Conservation (phyloP, 495 filamentous ascomycete species). For the Neurospora tetrasperma region DNA sequence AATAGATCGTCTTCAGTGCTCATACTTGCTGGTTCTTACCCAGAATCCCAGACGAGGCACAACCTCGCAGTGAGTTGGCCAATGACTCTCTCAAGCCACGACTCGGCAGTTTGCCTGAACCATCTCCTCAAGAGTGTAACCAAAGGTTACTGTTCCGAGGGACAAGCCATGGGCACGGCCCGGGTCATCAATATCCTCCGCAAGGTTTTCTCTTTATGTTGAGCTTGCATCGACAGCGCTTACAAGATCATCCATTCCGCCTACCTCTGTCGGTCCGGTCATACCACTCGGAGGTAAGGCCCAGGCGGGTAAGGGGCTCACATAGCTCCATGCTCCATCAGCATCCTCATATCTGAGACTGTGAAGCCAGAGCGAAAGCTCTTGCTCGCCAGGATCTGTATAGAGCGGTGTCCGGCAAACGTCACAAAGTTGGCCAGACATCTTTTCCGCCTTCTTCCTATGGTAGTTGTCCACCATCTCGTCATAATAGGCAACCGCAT, state of each 20-base stretch:
- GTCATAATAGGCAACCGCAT: conserved; percentile 87
- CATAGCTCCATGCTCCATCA: conserved; percentile 74
- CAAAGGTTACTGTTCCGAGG: background rate
- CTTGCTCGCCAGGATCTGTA: conserved; percentile 79
- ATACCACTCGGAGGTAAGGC: conserved; percentile 61
- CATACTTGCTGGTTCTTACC: background rate
- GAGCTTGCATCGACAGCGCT: conserved; percentile 28
- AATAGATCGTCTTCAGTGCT: background rate
- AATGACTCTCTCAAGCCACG: background rate
- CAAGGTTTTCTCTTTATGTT: background rate
- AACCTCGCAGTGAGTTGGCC: background rate
- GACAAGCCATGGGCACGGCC: background rate
- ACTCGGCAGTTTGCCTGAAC: background rate
- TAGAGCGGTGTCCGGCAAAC: conserved; percentile 83
- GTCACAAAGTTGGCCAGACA: conserved; percentile 73
- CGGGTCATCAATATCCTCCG: background rate
- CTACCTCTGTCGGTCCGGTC: conserved; percentile 49
- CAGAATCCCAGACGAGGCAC: background rate
- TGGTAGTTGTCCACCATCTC: conserved; percentile 82
- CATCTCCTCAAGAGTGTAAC: background rate
- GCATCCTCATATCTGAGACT: conserved; percentile 77
- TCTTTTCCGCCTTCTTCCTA: conserved; percentile 77
- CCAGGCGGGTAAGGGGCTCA: conserved; percentile 77
- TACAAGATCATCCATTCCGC: conserved; percentile 42
- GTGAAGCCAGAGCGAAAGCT: conserved; percentile 89